phyloP scores from a whole-genome alignment of 2,329 filamentous ascomycete species.

The Didymellaceae sp. region DNA sequence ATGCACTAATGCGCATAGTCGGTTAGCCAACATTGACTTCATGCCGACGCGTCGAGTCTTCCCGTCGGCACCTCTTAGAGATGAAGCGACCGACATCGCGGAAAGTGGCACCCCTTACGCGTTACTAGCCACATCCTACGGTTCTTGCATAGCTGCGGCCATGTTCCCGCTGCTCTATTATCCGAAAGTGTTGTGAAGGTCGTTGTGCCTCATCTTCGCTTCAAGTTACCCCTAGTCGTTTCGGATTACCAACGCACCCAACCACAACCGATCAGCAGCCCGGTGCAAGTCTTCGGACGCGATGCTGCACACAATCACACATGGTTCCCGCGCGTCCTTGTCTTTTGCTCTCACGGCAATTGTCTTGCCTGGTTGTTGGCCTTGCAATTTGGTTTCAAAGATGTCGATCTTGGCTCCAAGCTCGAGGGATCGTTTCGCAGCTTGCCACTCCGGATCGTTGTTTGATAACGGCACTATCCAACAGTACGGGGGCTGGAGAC shows the following conservation, averaged over 20 bases:
- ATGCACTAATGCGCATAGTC: no score
- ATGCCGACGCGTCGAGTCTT: background rate
- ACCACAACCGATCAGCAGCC: constrained; percentile 13
- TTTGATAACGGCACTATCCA: constrained; percentile 22
- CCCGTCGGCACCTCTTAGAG: background rate
- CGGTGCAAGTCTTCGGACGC: constrained; percentile 3
- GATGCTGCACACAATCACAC: background rate
- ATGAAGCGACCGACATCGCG: background rate
- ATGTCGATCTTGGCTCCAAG: constrained; percentile 27
- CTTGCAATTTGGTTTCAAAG: constrained; percentile 29
- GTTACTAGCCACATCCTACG: background rate
- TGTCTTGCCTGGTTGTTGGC: constrained; percentile 24
- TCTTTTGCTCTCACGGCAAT: constrained; percentile 17
- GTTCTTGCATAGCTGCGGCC: background rate
- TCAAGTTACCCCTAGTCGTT: constrained; percentile 39
- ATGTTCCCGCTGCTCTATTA: background rate
- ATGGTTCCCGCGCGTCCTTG: background rate
- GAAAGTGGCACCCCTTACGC: background rate
- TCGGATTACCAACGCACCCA: constrained; percentile 26
- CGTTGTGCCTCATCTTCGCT: constrained; percentile 29
- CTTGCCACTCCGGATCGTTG: constrained; percentile 13
- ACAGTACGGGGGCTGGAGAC: constrained; percentile 32
- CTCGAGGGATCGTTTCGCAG: constrained; percentile 23
- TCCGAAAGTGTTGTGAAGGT: constrained; percentile 26
- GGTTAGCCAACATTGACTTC: no score